Percentiles rank a stretch among this genome's conserved stretches.
phyloP scores from a whole-genome alignment of 2,329 filamentous ascomycete genomes.

The Berkeleyomyces rouxiae region DNA sequence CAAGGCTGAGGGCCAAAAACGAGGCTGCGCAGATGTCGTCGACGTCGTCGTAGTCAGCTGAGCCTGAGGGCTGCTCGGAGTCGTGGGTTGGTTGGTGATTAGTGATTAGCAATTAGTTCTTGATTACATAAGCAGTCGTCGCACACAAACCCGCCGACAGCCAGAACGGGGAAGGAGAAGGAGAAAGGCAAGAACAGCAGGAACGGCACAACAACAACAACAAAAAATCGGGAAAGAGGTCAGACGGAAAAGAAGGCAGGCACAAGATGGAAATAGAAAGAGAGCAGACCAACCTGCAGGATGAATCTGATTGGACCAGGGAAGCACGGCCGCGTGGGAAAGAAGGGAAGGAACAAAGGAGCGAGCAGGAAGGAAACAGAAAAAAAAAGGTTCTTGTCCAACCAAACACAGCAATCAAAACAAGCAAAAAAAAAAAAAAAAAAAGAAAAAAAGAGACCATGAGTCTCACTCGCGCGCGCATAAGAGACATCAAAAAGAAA shows the following conservation, averaged over 20 bases:
- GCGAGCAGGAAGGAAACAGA: neutral
- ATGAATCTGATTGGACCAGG: neutral
- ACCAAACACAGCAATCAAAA: neutral
- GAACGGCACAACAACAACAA: neutral
- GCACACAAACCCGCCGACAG: neutral
- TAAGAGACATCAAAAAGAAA: neutral
- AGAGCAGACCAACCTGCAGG: neutral
- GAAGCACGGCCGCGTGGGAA: neutral
- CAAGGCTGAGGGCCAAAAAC: too few relatives aligned
- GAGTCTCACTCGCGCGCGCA: neutral
- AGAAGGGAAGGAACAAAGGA: neutral
- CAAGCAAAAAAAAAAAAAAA: slow-evolving; percentile 10
- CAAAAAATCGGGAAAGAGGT: neutral
- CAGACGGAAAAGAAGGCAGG: neutral
- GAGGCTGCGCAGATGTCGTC: too few relatives aligned
- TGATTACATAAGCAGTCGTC: too few relatives aligned
- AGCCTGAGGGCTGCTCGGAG: too few relatives aligned
- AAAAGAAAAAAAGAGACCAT: neutral
- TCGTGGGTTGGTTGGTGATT: too few relatives aligned
- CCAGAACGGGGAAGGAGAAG: neutral
- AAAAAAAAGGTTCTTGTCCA: neutral
- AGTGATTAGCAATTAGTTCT: too few relatives aligned
- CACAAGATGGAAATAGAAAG: neutral
- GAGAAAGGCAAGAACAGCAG: neutral
- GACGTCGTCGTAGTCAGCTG: too few relatives aligned